A percentile compares a stretch with the other conserved stretches of the same genome.
Conservation (phyloP, 2,329 filamentous ascomycete genomes). For the Aspergillus quadrilineatus region DNA sequence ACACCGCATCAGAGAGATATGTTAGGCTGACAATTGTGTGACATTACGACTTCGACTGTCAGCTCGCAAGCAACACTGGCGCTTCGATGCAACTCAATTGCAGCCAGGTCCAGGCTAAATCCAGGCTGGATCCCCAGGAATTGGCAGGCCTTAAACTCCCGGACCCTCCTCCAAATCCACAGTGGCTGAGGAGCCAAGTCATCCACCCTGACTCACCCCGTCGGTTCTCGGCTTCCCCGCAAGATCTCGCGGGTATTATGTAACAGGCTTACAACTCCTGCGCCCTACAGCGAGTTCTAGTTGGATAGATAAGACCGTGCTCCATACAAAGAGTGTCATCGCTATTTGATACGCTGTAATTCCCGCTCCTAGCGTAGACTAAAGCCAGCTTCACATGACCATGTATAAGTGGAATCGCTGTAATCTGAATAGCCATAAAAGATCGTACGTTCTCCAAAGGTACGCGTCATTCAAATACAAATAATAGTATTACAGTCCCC, state of each 20-base stretch:
- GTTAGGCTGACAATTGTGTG: neutral
- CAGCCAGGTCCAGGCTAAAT: neutral
- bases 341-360: no score
- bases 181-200: neutral
- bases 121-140: neutral
- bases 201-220: neutral
- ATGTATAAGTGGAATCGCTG: no score
- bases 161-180: neutral
- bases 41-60: neutral
- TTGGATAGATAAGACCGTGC: no score
- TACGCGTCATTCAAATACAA: neutral
- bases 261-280: neutral
- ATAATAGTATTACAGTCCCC: slow-evolving; percentile 4
- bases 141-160: neutral
- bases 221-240: slow-evolving; percentile 11
- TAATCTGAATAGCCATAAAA: no score
- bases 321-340: no score
- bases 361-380: no score
- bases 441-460: no score
- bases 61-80: neutral
- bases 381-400: no score
- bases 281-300: no score
- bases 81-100: neutral
- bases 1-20: neutral
- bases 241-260: slow-evolving; percentile 1